These are phyloP conservation scores for Microbotryum violaceum DNA, from an alignment of 1,284 basidiomycete genomes.

Conservation along the genomic window DNA sequence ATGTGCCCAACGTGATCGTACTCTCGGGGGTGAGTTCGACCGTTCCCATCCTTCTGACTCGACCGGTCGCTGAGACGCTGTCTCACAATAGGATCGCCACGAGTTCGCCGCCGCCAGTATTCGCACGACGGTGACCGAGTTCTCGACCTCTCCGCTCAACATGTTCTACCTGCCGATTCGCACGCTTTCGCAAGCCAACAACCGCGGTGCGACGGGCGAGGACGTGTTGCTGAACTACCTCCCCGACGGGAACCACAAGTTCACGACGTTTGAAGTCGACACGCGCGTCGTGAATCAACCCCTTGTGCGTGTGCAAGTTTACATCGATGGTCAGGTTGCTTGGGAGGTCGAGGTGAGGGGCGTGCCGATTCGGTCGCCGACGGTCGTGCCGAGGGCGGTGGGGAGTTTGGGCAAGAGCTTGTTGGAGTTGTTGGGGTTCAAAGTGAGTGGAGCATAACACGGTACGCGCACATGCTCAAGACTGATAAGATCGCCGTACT, in stretches of 20 bases:
- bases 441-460: slow-evolving; percentile 1
- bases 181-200: slow-evolving; percentile 41
- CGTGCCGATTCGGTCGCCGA: slow-evolving; percentile 34
- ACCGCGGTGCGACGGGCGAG: slow-evolving; percentile 46
- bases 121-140: slow-evolving; percentile 49
- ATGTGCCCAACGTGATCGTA: slow-evolving; percentile 55
- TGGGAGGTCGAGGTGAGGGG: slow-evolving; percentile 48
- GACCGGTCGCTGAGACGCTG: too few species aligned
- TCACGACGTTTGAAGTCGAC: slow-evolving; percentile 63
- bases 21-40: slow-evolving; percentile 27
- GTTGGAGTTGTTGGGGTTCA: slow-evolving; percentile 38
- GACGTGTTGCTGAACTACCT: slow-evolving; percentile 57
- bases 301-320: slow-evolving; percentile 50
- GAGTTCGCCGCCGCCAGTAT: slow-evolving; percentile 61
- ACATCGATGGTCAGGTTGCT: slow-evolving; percentile 57
- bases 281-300: slow-evolving; percentile 55
- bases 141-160: slow-evolving; percentile 56
- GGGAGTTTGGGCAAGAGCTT: slow-evolving; percentile 38
- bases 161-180: slow-evolving; percentile 37
- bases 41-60: too few species aligned
- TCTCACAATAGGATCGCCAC: slow-evolving; percentile 61
- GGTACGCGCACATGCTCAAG: too few species aligned
- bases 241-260: slow-evolving; percentile 42
- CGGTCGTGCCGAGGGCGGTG: slow-evolving; percentile 27
- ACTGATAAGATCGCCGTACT: too few species aligned